These are phyloP conservation scores for Fomitopsis palustris DNA, from an alignment of 1,284 basidiomycete genomes.

Conservation along the genomic window DNA sequence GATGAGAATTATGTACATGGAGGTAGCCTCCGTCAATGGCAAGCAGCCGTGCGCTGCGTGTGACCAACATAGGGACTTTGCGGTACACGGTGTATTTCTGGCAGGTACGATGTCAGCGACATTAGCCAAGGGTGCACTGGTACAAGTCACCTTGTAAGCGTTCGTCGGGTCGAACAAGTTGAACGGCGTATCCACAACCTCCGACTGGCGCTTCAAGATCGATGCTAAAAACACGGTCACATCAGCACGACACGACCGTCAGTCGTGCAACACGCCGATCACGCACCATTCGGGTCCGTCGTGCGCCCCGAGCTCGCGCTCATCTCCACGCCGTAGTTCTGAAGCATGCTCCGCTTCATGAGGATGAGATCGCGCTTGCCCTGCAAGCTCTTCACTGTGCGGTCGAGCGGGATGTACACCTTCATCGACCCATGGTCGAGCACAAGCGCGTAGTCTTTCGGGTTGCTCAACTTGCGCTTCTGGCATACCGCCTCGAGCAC, in stretches of 20 bases:
- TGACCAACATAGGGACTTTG: constrained; percentile 90
- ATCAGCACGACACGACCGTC: constrained; percentile 2
- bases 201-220: constrained; percentile 85
- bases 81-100: constrained; percentile 93
- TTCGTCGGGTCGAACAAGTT: constrained; percentile 60
- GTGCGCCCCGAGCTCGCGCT: constrained; percentile 58
- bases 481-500: constrained; percentile 85
- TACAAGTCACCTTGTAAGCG: constrained; percentile 75
- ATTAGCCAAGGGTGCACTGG: background rate
- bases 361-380: constrained; percentile 84
- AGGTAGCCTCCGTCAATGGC: constrained; percentile 96
- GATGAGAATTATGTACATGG: constrained; percentile 58
- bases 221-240: constrained; percentile 56
- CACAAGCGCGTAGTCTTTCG: constrained; percentile 83
- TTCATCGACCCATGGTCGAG: constrained; percentile 62
- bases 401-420: constrained; percentile 88
- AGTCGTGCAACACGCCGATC: too few species aligned
- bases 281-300: constrained; percentile 87
- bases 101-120: constrained; percentile 5
- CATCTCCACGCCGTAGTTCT: constrained; percentile 62
- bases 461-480: constrained; percentile 67
- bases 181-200: constrained; percentile 63
- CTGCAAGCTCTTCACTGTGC: constrained; percentile 92
- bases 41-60: constrained; percentile 86
- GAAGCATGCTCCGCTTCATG: constrained; percentile 76